Evolutionary conservation across 1,139 yeast species (phyloP).

Genomic region (Taphrina confusa): DNA sequence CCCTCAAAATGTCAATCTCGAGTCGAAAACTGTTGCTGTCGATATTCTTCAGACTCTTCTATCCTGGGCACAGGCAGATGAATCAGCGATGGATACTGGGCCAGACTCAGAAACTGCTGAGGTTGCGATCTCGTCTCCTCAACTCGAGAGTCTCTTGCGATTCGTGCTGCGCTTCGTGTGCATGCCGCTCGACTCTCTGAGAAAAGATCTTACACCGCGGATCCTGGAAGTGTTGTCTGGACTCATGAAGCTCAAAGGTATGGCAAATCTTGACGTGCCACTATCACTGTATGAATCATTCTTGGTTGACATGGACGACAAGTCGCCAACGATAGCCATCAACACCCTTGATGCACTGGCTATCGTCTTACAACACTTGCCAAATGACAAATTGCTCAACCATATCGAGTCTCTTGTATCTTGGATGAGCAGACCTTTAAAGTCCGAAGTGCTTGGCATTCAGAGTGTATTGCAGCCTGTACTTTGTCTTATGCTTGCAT

Average conservation of each 20-base stretch:
- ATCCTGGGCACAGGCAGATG: conserved; percentile 66
- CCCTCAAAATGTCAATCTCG: conserved; percentile 67
- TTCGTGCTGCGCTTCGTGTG: conserved; percentile 86
- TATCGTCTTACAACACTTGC: conserved; percentile 79
- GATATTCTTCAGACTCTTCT: conserved; percentile 83
- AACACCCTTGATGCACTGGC: conserved; percentile 89
- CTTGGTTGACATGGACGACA: conserved; percentile 73
- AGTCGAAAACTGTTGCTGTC: conserved; percentile 80
- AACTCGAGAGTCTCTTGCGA: conserved; percentile 85
- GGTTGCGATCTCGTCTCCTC: conserved; percentile 51
- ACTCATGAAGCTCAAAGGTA: conserved; percentile 67
- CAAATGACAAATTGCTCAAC: conserved; percentile 71
- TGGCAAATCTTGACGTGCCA: conserved; percentile 87
- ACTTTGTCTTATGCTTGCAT: conserved; percentile 62
- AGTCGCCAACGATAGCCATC: conserved; percentile 70
- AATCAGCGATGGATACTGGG: conserved; percentile 5
- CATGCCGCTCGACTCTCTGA: conserved; percentile 82
- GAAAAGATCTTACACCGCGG: conserved; percentile 76
- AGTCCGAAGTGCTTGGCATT: conserved; percentile 57
- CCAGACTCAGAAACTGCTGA: background rate
- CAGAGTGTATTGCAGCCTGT: conserved; percentile 62
- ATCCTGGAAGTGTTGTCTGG: conserved; percentile 75
- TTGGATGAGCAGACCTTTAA: conserved; percentile 76
- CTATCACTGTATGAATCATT: conserved; percentile 84
- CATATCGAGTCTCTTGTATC: conserved; percentile 65